Conservation (phyloP, 148 eudicot genomes). For the Vaccinium vitisidaea region DNA sequence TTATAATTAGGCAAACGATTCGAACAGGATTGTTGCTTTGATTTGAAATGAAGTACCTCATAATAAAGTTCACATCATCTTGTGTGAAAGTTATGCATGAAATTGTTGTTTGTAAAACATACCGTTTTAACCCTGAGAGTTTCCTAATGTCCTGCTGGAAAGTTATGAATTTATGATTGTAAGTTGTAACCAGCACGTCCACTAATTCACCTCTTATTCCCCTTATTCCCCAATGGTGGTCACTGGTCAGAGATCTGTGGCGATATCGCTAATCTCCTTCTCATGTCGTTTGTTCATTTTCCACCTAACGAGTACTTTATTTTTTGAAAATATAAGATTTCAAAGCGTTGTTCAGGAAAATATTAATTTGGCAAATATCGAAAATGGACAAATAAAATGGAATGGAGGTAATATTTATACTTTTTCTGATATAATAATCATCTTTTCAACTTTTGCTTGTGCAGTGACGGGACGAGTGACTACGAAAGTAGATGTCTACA, state of each 20-base stretch:
- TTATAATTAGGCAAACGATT: not conserved
- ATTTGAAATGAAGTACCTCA: not conserved
- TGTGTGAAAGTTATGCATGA: not conserved
- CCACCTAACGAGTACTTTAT: no score
- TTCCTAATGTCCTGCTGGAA: not conserved
- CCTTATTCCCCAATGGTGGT: not conserved
- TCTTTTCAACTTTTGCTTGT: not conserved
- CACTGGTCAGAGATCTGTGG: no score
- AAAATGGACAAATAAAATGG: no score
- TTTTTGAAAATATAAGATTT: no score
- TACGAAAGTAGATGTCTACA: conserved; percentile 87
- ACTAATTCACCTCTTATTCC: not conserved
- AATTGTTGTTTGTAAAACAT: not conserved
- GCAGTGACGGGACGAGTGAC: conserved; percentile 94
- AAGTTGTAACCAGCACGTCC: not conserved
- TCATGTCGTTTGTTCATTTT: no score
- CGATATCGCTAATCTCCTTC: no score
- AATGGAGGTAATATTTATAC: no score
- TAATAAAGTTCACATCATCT: not conserved
- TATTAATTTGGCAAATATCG: no score
- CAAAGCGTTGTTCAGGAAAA: no score
- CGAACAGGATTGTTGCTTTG: not conserved
- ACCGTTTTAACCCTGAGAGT: no score
- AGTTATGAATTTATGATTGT: not conserved
- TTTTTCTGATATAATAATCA: not conserved